Evolutionary conservation across 2,329 filamentous ascomycete genomes (phyloP).

Genomic region (Pseudonectria foliicola): DNA sequence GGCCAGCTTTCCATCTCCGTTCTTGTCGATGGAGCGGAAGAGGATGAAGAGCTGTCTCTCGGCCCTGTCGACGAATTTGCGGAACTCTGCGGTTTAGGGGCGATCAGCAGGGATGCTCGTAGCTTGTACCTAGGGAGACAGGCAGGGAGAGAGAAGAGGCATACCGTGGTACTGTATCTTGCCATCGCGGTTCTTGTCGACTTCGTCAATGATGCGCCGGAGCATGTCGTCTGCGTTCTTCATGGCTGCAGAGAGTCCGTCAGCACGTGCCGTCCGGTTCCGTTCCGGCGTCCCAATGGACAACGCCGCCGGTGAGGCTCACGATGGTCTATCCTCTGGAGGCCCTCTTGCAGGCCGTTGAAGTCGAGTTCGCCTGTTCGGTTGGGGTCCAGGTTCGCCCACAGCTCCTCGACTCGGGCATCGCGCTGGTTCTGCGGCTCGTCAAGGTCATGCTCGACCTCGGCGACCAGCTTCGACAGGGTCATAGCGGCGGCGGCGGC

Average conservation of each 20-base stretch:
- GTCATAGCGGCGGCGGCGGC: constrained; percentile 25
- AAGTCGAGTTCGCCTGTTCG: constrained; percentile 76
- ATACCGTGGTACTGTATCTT: constrained; percentile 85
- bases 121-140: no score
- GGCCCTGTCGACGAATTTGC: constrained; percentile 76
- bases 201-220: constrained; percentile 68
- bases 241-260: constrained; percentile 42
- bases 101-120: constrained; percentile 13
- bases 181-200: constrained; percentile 83
- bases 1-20: constrained; percentile 79
- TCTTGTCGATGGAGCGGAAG: constrained; percentile 79
- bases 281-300: no score
- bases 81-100: constrained; percentile 61
- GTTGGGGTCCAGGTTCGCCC: constrained; percentile 72
- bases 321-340: constrained; percentile 91
- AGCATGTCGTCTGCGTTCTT: constrained; percentile 90
- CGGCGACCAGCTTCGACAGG: constrained; percentile 41
- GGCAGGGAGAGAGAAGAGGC: constrained; percentile 20
- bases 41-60: constrained; percentile 76
- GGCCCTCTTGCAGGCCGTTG: constrained; percentile 73
- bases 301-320: constrained; percentile 26
- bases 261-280: constrained; percentile 15
- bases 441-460: constrained; percentile 57
- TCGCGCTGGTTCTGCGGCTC: constrained; percentile 76
- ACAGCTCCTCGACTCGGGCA: constrained; percentile 74